Conservation (phyloP, 371 early-diverging fungal genomes). For the Rozella allomycis region DNA sequence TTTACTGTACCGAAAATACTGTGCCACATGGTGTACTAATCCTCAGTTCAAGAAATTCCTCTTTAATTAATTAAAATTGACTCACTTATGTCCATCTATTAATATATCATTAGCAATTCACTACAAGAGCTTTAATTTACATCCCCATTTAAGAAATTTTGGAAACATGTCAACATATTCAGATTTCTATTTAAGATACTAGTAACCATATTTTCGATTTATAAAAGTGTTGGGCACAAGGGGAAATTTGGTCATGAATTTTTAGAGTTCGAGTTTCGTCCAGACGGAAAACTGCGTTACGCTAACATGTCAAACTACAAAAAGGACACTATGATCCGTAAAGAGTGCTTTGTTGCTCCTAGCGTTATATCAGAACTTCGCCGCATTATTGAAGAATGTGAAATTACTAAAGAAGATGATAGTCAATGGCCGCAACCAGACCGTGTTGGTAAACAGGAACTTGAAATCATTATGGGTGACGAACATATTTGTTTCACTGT, state of each 20-base stretch:
- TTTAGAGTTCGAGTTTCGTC: constrained; percentile 81
- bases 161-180: too few relatives aligned
- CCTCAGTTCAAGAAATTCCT: too few relatives aligned
- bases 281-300: constrained; percentile 72
- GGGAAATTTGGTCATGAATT: constrained; percentile 95
- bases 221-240: constrained; percentile 60
- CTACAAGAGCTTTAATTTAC: too few relatives aligned
- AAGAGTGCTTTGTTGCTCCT: constrained; percentile 64
- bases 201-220: constrained; percentile 26
- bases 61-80: too few relatives aligned
- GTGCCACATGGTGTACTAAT: too few relatives aligned
- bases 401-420: constrained; percentile 71
- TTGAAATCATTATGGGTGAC: constrained; percentile 71
- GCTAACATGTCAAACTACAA: constrained; percentile 95
- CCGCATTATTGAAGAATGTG: constrained; percentile 66
- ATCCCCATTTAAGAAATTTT: too few relatives aligned
- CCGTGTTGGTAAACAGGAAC: constrained; percentile 72
- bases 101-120: too few relatives aligned
- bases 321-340: constrained; percentile 82
- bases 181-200: constrained; percentile 64
- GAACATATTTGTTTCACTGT: constrained; percentile 85
- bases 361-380: constrained; percentile 61
- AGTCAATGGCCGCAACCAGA: constrained; percentile 75
- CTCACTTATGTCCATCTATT: too few relatives aligned
- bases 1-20: too few relatives aligned